These are phyloP conservation scores for Mercurialis annua DNA, from an alignment of 345 rosid genomes.

Conservation along the genomic window DNA sequence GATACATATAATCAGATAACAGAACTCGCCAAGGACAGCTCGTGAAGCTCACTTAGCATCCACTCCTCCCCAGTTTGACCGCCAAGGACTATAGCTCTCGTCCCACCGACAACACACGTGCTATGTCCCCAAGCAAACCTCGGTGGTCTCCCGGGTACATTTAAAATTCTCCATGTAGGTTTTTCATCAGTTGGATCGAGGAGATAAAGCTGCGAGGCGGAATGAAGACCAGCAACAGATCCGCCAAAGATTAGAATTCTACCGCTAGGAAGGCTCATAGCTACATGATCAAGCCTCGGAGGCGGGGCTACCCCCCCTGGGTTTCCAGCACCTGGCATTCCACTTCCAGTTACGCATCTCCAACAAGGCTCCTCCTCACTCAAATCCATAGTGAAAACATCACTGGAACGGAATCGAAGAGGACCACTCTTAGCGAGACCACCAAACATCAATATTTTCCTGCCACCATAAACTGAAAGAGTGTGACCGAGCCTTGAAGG, in stretches of 20 bases:
- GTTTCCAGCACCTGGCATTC: conserved; percentile 87
- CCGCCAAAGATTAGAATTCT: conserved; percentile 82
- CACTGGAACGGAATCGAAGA: conserved; percentile 77
- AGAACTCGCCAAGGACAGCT: conserved; percentile 63
- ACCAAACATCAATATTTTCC: conserved; percentile 87
- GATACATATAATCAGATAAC: conserved; percentile 32
- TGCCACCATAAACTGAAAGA: conserved; percentile 72
- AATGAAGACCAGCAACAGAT: conserved; percentile 85
- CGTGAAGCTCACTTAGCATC: conserved; percentile 90
- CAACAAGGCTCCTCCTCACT: conserved; percentile 86
- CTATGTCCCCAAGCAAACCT: conserved; percentile 95
- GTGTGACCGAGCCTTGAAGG: conserved; percentile 88
- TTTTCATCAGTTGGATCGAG: conserved; percentile 88
- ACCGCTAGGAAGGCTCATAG: conserved; percentile 77
- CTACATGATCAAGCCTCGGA: conserved; percentile 88
- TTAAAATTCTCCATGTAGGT: conserved; percentile 83
- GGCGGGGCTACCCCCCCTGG: conserved; percentile 87
- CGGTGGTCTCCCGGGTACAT: conserved; percentile 78
- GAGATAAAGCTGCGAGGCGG: conserved; percentile 83
- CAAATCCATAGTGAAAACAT: conserved; percentile 84
- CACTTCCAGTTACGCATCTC: conserved; percentile 77
- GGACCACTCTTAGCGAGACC: conserved; percentile 89
- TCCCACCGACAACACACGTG: conserved; percentile 89
- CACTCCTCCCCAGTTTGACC: conserved; percentile 95
- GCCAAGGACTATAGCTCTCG: conserved; percentile 79